These are phyloP conservation scores for Entomophthora muscae DNA, from an alignment of 371 early-diverging fungal genomes.

Conservation along the genomic window DNA sequence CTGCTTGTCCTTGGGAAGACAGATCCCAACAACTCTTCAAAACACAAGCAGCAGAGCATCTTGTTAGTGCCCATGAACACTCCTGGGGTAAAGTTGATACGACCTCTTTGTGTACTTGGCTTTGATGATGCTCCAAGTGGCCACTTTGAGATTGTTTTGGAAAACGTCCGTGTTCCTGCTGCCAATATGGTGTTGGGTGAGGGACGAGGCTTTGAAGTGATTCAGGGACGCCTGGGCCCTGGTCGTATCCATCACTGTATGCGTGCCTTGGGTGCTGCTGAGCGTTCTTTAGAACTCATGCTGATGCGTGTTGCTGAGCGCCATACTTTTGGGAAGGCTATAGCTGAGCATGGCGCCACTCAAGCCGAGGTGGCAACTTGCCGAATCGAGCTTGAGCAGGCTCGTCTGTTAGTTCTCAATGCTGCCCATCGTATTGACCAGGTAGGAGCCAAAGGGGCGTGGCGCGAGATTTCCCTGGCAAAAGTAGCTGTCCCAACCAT, in stretches of 20 bases:
- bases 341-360: constrained; percentile 66
- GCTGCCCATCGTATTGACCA: constrained; percentile 84
- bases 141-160: constrained; percentile 82
- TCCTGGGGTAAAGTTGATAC: constrained; percentile 65
- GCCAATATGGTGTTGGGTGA: constrained; percentile 81
- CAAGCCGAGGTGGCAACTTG: constrained; percentile 62
- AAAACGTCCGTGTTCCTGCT: constrained; percentile 71
- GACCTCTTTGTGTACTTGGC: constrained; percentile 80
- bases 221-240: constrained; percentile 91
- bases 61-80: constrained; percentile 78
- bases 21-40: constrained; percentile 45
- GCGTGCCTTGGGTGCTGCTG: constrained; percentile 87
- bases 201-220: constrained; percentile 92
- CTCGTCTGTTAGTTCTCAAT: constrained; percentile 67
- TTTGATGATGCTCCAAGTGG: constrained; percentile 93
- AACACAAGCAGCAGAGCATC: constrained; percentile 75
- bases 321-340: constrained; percentile 65
- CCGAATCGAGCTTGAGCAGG: constrained; percentile 80
- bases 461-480: constrained; percentile 87
- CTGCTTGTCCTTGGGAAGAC: constrained; percentile 80
- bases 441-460: constrained; percentile 66
- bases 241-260: constrained; percentile 38
- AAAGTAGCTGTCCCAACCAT: constrained; percentile 72
- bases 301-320: constrained; percentile 72
- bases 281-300: constrained; percentile 75